phyloP scores from a whole-genome alignment of 2,329 filamentous ascomycete genomes.

The Exophiala alcalophila region DNA sequence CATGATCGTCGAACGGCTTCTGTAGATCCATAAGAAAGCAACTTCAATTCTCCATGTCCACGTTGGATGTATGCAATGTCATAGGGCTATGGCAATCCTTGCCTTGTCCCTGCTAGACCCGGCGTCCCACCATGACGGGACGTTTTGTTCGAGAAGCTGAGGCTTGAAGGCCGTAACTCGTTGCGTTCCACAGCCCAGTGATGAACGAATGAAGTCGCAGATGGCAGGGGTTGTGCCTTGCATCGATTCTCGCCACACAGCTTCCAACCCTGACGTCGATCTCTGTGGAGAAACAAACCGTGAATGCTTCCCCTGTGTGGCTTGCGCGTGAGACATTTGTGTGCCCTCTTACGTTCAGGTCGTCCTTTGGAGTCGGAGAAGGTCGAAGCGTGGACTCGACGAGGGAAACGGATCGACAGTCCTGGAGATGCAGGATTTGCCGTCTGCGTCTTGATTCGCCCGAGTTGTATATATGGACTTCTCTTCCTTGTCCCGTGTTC shows the following conservation, averaged over 20 bases:
- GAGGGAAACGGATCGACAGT: too few relatives aligned
- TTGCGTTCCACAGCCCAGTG: not conserved
- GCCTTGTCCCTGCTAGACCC: slow-evolving; percentile 3
- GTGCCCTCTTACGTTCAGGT: too few relatives aligned
- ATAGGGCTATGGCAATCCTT: slow-evolving; percentile 1
- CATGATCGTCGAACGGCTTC: slow-evolving; percentile 8
- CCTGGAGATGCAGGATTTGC: too few relatives aligned
- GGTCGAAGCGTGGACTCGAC: too few relatives aligned
- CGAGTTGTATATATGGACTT: too few relatives aligned
- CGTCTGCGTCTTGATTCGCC: too few relatives aligned
- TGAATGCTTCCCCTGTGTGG: too few relatives aligned
- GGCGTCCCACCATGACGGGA: not conserved
- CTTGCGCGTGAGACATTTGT: too few relatives aligned
- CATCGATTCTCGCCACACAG: slow-evolving; percentile 4
- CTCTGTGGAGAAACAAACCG: slow-evolving; percentile 13
- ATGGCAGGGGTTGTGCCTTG: slow-evolving; percentile 4
- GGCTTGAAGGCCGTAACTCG: not conserved
- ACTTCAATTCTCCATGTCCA: not conserved
- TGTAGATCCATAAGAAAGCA: slow-evolving; percentile 3
- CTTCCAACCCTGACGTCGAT: slow-evolving; percentile 1
- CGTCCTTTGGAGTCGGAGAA: too few relatives aligned
- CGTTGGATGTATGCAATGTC: not conserved
- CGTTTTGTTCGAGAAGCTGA: slow-evolving; percentile 1
- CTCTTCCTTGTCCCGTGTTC: too few relatives aligned
- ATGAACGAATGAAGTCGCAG: slow-evolving; percentile 8